phyloP scores from a whole-genome alignment of 2,329 filamentous ascomycete species.

The Graphiopsis chlorocephala region DNA sequence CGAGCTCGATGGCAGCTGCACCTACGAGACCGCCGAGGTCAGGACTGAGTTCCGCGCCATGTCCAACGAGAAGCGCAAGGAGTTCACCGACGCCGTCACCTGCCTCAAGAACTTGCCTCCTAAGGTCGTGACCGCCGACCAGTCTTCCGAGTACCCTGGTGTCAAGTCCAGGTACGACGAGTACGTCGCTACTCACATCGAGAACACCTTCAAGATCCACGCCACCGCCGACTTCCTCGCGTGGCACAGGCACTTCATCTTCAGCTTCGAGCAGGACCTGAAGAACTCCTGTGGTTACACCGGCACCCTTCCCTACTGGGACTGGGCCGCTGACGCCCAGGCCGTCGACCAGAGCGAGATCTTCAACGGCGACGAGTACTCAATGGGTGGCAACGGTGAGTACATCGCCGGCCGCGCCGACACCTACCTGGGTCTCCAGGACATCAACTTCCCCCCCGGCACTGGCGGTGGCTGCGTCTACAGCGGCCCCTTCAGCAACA shows the following conservation, averaged over 20 bases:
- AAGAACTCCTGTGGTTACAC: conserved; percentile 44
- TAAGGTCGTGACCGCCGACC: conserved; percentile 26
- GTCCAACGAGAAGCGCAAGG: conserved; percentile 27
- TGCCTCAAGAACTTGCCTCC: conserved; percentile 31
- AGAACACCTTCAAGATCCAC: conserved; percentile 34
- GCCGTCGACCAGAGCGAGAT: conserved; percentile 44
- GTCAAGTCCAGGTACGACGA: conserved; percentile 33
- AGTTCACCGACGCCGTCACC: conserved; percentile 32
- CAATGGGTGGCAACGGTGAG: conserved; percentile 34
- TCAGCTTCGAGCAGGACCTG: conserved; percentile 45
- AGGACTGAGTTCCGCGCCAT: conserved; percentile 31
- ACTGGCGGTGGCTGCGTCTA: conserved; percentile 56
- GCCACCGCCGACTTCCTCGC: conserved; percentile 35
- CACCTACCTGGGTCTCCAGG: conserved; percentile 28
- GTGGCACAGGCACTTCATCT: conserved; percentile 45
- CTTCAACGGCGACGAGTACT: conserved; percentile 54
- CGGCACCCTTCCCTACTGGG: conserved; percentile 35
- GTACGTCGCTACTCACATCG: conserved; percentile 34
- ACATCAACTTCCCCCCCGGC: conserved; percentile 46
- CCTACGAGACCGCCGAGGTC: conserved; percentile 29
- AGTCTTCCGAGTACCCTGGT: conserved; percentile 29
- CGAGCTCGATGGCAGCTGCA: conserved; percentile 27
- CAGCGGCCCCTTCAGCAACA: conserved; percentile 52
- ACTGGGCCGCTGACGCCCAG: conserved; percentile 32
- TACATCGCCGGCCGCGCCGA: conserved; percentile 27